Base-by-base conservation (phyloP, 129 eudicot genomes). In the Flaveria trinervia region DNA sequence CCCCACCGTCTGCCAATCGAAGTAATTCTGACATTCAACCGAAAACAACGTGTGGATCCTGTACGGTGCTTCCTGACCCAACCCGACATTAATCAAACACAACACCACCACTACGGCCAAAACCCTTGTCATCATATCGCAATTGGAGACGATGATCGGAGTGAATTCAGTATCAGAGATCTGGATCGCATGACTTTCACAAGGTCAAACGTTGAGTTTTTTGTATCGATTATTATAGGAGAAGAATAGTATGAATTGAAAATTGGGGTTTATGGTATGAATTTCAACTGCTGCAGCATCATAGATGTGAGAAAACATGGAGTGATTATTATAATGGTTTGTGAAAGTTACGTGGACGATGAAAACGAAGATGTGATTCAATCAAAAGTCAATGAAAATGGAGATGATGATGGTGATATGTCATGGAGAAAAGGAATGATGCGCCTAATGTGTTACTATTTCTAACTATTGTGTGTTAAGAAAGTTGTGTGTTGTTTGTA, bases 1-100 rank as follows among this genome's bases (percentile, higher is more conserved):
- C 33, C 99, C 99, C 26, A 95, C 99, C n/a, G 97, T 92, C 55
- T 95, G 99, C 99, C 99, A 95, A 84, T 95, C 99, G 76, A 95
- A 95, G 88, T 95, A 95, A 77, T 95, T 81, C 66, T 89, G 92
- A 77, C 99, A 95, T 85, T 92, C 99, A 36, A 90, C 93, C 13
- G 99, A 95, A 79, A 95, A 95, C 86, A 95, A 82, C 36, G 99
- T 92, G 84, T 95, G 97, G 87, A 95, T 87, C 96, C 97, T 91
- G 75, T 74, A 84, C 25, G 91, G 86, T 33, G 88, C 78, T 61
- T 80, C 69, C 65, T 78, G 84, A 73, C 76, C 84, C 80, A 67
- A 77, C 28, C 84, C 92, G 65, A 51, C 67, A 15, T 71, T 49
- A 62, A 83, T 64, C 69, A 87, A 25, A 39, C 77, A 85, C 51